Percentiles rank a stretch among this genome's conserved stretches.
These are phyloP conservation scores for Salvia splendens DNA, from an alignment of 257 asterid species.

Conservation along the genomic window DNA sequence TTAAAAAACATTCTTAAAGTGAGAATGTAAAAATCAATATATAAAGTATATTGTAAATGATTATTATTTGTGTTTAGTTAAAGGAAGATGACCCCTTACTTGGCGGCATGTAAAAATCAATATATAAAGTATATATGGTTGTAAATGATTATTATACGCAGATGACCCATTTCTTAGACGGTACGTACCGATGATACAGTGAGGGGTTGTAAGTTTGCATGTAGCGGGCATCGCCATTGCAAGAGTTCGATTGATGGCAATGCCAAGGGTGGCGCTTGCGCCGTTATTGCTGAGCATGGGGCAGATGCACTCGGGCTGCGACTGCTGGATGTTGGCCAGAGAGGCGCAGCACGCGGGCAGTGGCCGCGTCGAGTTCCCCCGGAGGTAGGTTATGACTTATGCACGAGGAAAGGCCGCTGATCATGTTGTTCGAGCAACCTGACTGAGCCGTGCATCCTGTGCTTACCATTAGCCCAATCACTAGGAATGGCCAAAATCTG, in stretches of 20 bases:
- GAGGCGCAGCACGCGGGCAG: conserved; percentile 53
- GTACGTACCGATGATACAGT: conserved; percentile 43
- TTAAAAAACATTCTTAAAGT: no score
- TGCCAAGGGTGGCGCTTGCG: conserved; percentile 39
- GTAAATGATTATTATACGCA: no score
- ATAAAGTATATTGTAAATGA: no score
- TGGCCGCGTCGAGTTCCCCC: conserved; percentile 52
- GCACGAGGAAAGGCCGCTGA: conserved; percentile 49
- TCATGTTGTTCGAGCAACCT: conserved; percentile 40
- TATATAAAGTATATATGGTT: no score
- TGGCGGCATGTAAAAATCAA: no score
- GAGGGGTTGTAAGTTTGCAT: conserved; percentile 52
- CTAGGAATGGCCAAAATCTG: conserved; percentile 25
- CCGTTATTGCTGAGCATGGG: conserved; percentile 33
- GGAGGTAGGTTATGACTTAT: conserved; percentile 41
- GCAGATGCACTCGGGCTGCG: conserved; percentile 56
- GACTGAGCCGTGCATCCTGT: conserved; percentile 44
- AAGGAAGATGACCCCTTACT: no score
- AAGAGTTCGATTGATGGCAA: conserved; percentile 51
- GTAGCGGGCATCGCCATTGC: conserved; percentile 52
- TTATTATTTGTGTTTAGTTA: no score
- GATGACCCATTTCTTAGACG: no score
- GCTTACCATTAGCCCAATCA: conserved; percentile 25
- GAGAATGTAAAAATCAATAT: no score
- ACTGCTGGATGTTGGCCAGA: conserved; percentile 41